Evolutionary conservation across 1,284 basidiomycete genomes (phyloP).

Genomic region (Grifola frondosa): DNA sequence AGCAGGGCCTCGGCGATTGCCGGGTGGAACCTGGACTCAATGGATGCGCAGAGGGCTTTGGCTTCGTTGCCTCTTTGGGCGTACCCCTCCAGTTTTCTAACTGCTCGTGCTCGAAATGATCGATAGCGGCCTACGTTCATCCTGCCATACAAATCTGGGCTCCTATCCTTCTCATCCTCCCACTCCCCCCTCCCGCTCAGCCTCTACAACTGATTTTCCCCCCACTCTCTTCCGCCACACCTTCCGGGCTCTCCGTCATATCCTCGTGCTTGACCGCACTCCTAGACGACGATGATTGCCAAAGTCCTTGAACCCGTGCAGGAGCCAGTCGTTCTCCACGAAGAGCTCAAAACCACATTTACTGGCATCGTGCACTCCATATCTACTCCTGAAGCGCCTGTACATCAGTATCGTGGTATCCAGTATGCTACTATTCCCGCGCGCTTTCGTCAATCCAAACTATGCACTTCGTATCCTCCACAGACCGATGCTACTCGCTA

Average conservation of each 20-base stretch:
- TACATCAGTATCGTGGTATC: constrained; percentile 72
- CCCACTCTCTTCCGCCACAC: constrained; percentile 3
- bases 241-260: constrained; percentile 9
- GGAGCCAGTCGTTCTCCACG: constrained; percentile 47
- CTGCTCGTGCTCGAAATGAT: constrained; percentile 22
- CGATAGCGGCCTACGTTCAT: constrained; percentile 22
- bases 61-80: constrained; percentile 23
- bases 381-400: constrained; percentile 52
- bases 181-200: constrained; percentile 3
- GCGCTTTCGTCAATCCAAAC: constrained; percentile 68
- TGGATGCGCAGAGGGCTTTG: constrained; percentile 10
- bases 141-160: constrained; percentile 25
- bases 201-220: constrained; percentile 2
- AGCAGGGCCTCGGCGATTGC: constrained; percentile 22
- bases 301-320: constrained; percentile 21
- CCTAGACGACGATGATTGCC: constrained; percentile 29
- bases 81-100: constrained; percentile 22
- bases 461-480: constrained; percentile 54
- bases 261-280: no score
- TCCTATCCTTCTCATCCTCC: constrained; percentile 6
- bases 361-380: constrained; percentile 57
- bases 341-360: constrained; percentile 59
- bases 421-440: constrained; percentile 73
- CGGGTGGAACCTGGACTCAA: constrained; percentile 16
- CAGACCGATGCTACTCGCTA: constrained; percentile 60